Evolutionary conservation across 73 alveolate genomes (phyloP).

Genomic region (Tetrahymena elliotti): DNA sequence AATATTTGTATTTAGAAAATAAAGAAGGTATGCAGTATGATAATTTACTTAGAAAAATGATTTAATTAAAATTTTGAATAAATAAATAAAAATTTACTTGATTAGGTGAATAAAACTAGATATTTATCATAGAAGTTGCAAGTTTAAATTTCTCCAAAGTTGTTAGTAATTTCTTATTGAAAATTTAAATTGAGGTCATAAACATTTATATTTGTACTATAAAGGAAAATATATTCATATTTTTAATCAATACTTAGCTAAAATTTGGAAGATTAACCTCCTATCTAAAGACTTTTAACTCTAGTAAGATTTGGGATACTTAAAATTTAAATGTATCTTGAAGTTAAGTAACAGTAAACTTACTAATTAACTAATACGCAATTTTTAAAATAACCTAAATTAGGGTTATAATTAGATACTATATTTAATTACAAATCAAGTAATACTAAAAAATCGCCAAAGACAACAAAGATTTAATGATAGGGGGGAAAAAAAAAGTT

Average conservation of each 20-base stretch:
- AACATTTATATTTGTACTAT: not conserved
- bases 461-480: not conserved
- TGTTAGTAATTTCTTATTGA: not conserved
- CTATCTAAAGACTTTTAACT: not conserved
- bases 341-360: not conserved
- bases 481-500: not conserved
- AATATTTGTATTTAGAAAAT: too few relatives aligned
- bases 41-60: too few relatives aligned
- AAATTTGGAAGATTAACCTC: not conserved
- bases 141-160: not conserved
- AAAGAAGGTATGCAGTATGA: too few relatives aligned
- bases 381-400: not conserved
- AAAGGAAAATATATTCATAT: not conserved
- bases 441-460: not conserved
- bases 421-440: not conserved
- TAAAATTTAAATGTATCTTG: not conserved
- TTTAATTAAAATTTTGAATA: too few relatives aligned
- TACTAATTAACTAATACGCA: not conserved
- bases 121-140: not conserved
- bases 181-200: not conserved
- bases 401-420: not conserved
- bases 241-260: not conserved
- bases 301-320: not conserved
- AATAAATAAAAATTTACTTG: not conserved
- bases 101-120: not conserved